phyloP scores from a whole-genome alignment of 768 basidiomycete species.

The Gloeophyllum trabeum region DNA sequence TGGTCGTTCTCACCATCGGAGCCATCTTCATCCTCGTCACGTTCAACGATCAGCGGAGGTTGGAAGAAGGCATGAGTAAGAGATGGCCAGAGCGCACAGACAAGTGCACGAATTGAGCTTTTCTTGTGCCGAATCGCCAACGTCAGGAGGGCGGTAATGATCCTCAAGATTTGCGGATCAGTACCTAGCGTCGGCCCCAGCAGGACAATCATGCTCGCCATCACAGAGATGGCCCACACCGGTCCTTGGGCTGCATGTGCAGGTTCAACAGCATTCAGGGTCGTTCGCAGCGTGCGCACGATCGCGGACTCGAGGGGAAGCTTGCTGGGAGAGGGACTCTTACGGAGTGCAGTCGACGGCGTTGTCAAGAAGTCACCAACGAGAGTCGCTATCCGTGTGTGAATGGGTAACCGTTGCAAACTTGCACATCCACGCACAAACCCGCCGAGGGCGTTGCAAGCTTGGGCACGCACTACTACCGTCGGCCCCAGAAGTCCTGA shows the following conservation, averaged over 20 bases:
- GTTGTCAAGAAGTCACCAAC: conserved; percentile 38
- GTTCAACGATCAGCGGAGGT: conserved; percentile 24
- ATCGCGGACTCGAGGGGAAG: conserved; percentile 35
- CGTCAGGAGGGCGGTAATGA: conserved; percentile 37
- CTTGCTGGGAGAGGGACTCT: conserved; percentile 21
- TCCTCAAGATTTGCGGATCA: conserved; percentile 29
- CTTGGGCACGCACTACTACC: conserved; percentile 54
- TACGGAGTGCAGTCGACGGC: conserved; percentile 16
- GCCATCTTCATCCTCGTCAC: conserved; percentile 8
- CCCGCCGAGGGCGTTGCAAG: conserved; percentile 67
- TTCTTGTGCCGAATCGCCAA: conserved; percentile 51
- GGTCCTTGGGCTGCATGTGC: conserved; percentile 62
- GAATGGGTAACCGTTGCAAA: conserved; percentile 34
- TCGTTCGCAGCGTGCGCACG: conserved; percentile 55
- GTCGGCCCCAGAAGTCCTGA: conserved; percentile 53
- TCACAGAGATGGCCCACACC: conserved; percentile 63
- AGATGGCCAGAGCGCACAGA: conserved; percentile 54
- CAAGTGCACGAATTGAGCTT: conserved; percentile 50
- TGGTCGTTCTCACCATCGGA: conserved; percentile 17
- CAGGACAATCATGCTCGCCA: conserved; percentile 56
- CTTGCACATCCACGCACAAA: conserved; percentile 43
- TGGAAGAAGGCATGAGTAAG: conserved; percentile 57
- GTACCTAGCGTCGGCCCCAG: conserved; percentile 43
- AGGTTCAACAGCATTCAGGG: conserved; percentile 43
- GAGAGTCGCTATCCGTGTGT: conserved; percentile 39